A percentile compares a stretch with the other conserved stretches of the same genome.
These are phyloP conservation scores for Naumovozyma baii DNA, from an alignment of 805 yeast species.

Conservation along the genomic window DNA sequence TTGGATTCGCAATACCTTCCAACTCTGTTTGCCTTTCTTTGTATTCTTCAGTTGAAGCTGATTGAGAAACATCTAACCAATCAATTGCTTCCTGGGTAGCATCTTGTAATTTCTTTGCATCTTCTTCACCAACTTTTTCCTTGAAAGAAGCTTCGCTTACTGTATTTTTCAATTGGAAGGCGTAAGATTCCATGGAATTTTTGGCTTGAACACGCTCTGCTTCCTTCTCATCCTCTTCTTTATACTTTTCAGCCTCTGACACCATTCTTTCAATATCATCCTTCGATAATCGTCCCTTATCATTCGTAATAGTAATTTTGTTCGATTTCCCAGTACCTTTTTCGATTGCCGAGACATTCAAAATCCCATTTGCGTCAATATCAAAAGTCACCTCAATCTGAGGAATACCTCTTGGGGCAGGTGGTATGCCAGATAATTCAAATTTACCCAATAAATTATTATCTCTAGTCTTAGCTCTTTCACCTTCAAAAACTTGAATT, in stretches of 20 bases:
- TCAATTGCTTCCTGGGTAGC: slow-evolving; percentile 74
- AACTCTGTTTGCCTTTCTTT: slow-evolving; percentile 88
- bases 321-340: slow-evolving; percentile 96
- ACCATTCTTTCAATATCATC: slow-evolving; percentile 97
- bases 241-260: slow-evolving; percentile 91
- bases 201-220: slow-evolving; percentile 81
- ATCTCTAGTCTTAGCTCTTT: slow-evolving; percentile 89
- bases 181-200: slow-evolving; percentile 89
- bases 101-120: slow-evolving; percentile 54
- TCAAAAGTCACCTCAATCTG: slow-evolving; percentile 95
- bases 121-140: slow-evolving; percentile 64
- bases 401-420: slow-evolving; percentile 97
- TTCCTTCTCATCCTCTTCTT: slow-evolving; percentile 91
- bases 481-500: slow-evolving; percentile 96
- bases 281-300: slow-evolving; percentile 94
- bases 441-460: slow-evolving; percentile 94
- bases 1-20: slow-evolving; percentile 89
- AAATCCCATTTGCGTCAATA: slow-evolving; percentile 91
- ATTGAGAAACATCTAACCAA: slow-evolving; percentile 87
- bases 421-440: slow-evolving; percentile 91
- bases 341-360: slow-evolving; percentile 90
- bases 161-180: slow-evolving; percentile 82
- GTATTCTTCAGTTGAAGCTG: slow-evolving; percentile 86
- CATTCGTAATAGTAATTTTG: slow-evolving; percentile 95
- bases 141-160: slow-evolving; percentile 62